phyloP scores from a whole-genome alignment of 768 basidiomycete species.

The Asterophora lycoperdoides region DNA sequence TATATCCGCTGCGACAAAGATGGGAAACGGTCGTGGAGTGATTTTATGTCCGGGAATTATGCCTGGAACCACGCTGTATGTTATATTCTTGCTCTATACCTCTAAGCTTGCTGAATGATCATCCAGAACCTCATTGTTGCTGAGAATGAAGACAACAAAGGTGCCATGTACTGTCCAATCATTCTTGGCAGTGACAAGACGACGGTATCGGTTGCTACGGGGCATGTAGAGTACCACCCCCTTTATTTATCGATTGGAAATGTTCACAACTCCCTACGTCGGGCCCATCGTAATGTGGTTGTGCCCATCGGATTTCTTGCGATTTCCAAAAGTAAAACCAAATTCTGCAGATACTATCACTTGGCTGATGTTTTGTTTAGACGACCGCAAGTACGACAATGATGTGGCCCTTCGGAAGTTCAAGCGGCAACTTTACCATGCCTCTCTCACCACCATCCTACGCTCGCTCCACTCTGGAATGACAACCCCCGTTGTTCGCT shows the following conservation, averaged over 20 bases:
- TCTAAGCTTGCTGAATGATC: no score
- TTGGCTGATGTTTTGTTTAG: neutral
- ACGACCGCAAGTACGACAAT: slow-evolving; percentile 8
- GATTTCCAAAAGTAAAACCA: slow-evolving; percentile 23
- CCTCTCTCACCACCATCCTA: slow-evolving; percentile 21
- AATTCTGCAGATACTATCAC: neutral
- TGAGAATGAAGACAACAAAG: slow-evolving; percentile 6
- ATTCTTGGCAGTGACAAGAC: slow-evolving; percentile 27
- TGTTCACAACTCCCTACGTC: slow-evolving; percentile 2
- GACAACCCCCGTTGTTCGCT: slow-evolving; percentile 21
- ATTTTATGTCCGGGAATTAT: slow-evolving; percentile 34
- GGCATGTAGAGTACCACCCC: slow-evolving; percentile 12
- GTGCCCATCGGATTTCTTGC: slow-evolving; percentile 15
- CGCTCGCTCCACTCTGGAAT: slow-evolving; percentile 22
- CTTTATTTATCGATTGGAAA: slow-evolving; percentile 10
- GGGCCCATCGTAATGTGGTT: slow-evolving; percentile 15
- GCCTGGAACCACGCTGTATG: slow-evolving; percentile 24
- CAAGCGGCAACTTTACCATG: slow-evolving; percentile 26
- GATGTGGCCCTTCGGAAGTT: slow-evolving; percentile 24
- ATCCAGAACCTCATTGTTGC: slow-evolving; percentile 9
- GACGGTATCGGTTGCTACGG: slow-evolving; percentile 22
- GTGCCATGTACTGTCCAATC: slow-evolving; percentile 18
- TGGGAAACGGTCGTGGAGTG: slow-evolving; percentile 18
- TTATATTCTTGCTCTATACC: neutral
- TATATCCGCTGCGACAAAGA: slow-evolving; percentile 15